phyloP scores from a whole-genome alignment of 495 filamentous ascomycete species.

The Clohesyomyces aquaticus region DNA sequence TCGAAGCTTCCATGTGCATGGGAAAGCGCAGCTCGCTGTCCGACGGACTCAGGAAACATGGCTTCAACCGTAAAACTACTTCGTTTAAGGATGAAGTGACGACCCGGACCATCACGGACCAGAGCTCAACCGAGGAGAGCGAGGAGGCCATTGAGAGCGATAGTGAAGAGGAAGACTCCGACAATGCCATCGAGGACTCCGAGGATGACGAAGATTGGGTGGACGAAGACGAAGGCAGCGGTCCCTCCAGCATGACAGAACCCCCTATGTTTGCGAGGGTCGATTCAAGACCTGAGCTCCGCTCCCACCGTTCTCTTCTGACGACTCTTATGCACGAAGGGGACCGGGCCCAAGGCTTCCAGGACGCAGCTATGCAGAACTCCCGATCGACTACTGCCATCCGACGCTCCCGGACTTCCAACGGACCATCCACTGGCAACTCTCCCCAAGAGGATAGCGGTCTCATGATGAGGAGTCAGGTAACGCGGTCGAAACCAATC shows the following conservation, averaged over 20 bases:
- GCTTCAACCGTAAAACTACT: slow-evolving; percentile 69
- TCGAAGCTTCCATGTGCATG: slow-evolving; percentile 67
- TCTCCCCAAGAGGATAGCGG: slow-evolving; percentile 74
- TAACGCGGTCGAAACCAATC: slow-evolving; percentile 85
- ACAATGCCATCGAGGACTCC: slow-evolving; percentile 56
- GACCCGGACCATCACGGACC: slow-evolving; percentile 63
- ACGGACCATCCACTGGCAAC: slow-evolving; percentile 70
- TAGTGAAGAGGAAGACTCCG: slow-evolving; percentile 48
- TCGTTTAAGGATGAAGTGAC: slow-evolving; percentile 82
- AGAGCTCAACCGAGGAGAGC: slow-evolving; percentile 71
- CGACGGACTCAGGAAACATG: slow-evolving; percentile 55
- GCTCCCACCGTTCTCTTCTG: slow-evolving; percentile 83
- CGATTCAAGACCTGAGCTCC: slow-evolving; percentile 82
- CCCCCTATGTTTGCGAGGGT: slow-evolving; percentile 83
- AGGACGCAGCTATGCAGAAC: slow-evolving; percentile 64
- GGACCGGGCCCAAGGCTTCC: slow-evolving; percentile 67
- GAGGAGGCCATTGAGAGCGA: slow-evolving; percentile 64
- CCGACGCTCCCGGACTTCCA: slow-evolving; percentile 74
- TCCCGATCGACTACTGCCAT: slow-evolving; percentile 83
- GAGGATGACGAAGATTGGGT: slow-evolving; percentile 84
- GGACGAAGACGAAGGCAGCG: slow-evolving; percentile 88
- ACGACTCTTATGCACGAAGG: slow-evolving; percentile 85
- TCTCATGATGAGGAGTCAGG: slow-evolving; percentile 71
- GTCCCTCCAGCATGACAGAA: slow-evolving; percentile 77
- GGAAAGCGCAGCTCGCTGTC: slow-evolving; percentile 58